These are phyloP conservation scores for Paxillus involutus DNA, from an alignment of 768 basidiomycete genomes.

Conservation along the genomic window DNA sequence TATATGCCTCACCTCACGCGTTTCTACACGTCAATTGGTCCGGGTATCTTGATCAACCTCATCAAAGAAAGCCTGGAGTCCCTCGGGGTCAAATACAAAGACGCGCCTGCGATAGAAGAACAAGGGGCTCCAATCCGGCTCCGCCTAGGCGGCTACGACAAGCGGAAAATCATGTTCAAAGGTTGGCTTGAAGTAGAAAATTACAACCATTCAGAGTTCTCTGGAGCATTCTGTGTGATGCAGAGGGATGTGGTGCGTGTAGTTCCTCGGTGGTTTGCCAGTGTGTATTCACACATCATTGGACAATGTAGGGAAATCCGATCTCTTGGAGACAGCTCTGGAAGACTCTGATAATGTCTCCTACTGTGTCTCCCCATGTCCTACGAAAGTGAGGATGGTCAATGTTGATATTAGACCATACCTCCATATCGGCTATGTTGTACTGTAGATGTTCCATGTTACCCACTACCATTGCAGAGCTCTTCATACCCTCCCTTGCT, in stretches of 20 bases:
- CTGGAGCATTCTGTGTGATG: conserved; percentile 72
- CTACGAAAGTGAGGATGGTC: conserved; percentile 18
- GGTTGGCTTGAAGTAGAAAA: conserved; percentile 75
- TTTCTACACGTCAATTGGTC: conserved; percentile 68
- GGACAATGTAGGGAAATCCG: conserved; percentile 59
- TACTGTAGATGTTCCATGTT: too few relatives aligned
- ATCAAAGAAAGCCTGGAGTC: conserved; percentile 53
- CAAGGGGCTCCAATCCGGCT: conserved; percentile 33
- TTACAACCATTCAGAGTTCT: conserved; percentile 46
- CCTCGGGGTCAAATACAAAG: conserved; percentile 51
- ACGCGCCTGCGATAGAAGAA: conserved; percentile 26
- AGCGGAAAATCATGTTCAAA: conserved; percentile 61
- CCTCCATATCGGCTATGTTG: neutral
- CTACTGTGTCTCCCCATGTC: conserved; percentile 59
- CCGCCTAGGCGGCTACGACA: conserved; percentile 70
- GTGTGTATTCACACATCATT: neutral
- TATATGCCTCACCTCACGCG: conserved; percentile 79
- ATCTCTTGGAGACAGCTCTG: conserved; percentile 78
- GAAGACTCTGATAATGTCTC: conserved; percentile 58
- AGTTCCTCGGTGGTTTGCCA: neutral
- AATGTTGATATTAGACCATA: neutral
- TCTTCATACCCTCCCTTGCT: too few relatives aligned
- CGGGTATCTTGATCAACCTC: conserved; percentile 49
- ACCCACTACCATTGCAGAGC: too few relatives aligned
- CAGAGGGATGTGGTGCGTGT: conserved; percentile 60